Conservation (phyloP, 106 monocot species). For the Ottelia alismoides region DNA sequence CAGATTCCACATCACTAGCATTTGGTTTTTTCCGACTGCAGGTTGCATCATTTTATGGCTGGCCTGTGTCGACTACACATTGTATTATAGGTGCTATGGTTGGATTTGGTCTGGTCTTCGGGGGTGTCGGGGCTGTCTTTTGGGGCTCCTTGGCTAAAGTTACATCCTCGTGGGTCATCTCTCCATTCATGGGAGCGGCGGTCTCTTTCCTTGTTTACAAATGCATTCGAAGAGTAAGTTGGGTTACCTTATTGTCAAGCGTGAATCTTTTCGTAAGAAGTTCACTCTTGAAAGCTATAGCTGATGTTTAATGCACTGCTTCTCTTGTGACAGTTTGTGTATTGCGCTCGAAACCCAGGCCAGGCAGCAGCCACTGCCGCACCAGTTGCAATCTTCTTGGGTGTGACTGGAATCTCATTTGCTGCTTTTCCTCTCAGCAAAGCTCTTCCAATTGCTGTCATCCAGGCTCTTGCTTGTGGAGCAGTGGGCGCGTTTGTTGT, state of each 20-base stretch:
- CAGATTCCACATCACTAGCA: too few relatives aligned
- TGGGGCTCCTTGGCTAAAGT: slow-evolving; percentile 89
- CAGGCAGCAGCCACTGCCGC: slow-evolving; percentile 89
- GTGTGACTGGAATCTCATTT: slow-evolving; percentile 74
- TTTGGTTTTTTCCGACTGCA: slow-evolving; percentile 15
- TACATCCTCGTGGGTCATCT: slow-evolving; percentile 93
- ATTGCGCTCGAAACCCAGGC: slow-evolving; percentile 90
- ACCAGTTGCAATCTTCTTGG: slow-evolving; percentile 75
- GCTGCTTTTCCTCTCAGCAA: slow-evolving; percentile 80
- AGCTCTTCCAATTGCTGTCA: slow-evolving; percentile 29
- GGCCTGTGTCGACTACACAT: slow-evolving; percentile 98
- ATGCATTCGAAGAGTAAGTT: slow-evolving; percentile 76
- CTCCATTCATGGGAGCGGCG: slow-evolving; percentile 87
- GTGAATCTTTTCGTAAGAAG: neutral
- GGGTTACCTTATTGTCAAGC: too few relatives aligned
- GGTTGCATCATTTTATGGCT: slow-evolving; percentile 95
- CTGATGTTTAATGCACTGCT: too few relatives aligned
- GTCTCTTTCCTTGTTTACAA: slow-evolving; percentile 92
- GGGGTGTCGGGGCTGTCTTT: slow-evolving; percentile 78
- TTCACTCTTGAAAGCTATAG: too few relatives aligned
- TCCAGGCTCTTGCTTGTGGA: slow-evolving; percentile 64
- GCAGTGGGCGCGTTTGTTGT: slow-evolving; percentile 52
- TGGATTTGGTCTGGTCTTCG: slow-evolving; percentile 85
- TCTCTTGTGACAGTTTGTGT: slow-evolving; percentile 54
- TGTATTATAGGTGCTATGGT: slow-evolving; percentile 99